Base-by-base conservation (phyloP, 495 filamentous ascomycete species). In the Darksidea phi region DNA sequence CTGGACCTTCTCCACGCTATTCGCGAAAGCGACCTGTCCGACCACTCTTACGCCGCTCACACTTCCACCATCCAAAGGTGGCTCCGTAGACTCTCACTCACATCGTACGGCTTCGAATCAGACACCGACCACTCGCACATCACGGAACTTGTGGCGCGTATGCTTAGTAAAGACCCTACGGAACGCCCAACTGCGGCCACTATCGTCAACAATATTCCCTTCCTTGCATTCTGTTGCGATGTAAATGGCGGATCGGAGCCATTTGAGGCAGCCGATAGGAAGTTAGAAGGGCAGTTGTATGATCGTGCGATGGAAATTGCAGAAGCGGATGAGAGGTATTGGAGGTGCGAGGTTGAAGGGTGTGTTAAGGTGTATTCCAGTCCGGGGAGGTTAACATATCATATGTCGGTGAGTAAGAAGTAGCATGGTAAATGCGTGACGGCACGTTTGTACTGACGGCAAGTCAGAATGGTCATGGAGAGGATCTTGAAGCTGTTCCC, bases 301-400 rank as follows among this genome's bases (percentile, higher is more conserved):
- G 52, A 55, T 26, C 52, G 52, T 12, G 34, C 52, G 5, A 20
- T 55, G n/a, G 5, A 55, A 21, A 55, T 55, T 26, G 18, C 52
- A 12, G 52, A 55, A 20, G 36, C 34, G 15, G 34, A 45, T 6
- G 18, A 23, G 13, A 55, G 15, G n/a, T 55, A 34, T 17, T 55
- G 41, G n/a, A 15, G 52, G 17, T 55, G 52, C 18, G 42, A 43
- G 52, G 52, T 55, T 23, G 52, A 55, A 10, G 52, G 52, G 10
- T 55, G 52, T 45, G 52, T 55, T 4, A 55, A 55, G 52, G 52
- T 55, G n/a, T 55, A 55, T 28, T 45, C 15, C 13, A 55, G 36
- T 24, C 17, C 2, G 15, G 34, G 25, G 11, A 55, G 24, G 38
- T 18, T 55, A 5, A 34, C 23, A 26, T 55, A 43, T 20, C 52